Conservation (phyloP, 2,329 filamentous ascomycete genomes). For the Epichloe scottii region DNA sequence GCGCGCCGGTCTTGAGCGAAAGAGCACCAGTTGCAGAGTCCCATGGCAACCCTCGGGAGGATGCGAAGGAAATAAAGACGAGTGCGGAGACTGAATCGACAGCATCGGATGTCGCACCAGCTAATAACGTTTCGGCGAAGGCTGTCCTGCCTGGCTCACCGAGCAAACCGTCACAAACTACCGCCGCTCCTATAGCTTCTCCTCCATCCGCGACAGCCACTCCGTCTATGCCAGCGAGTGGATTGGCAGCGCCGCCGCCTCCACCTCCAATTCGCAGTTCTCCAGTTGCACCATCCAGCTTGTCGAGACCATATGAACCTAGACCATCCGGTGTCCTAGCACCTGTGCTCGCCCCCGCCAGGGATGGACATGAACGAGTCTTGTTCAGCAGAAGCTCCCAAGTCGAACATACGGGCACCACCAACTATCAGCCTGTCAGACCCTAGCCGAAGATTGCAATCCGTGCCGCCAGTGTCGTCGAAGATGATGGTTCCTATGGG, state of each 20-base stretch:
- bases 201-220: slow-evolving; percentile 10
- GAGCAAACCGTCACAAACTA: background rate
- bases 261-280: slow-evolving; percentile 4
- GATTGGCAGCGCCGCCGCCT: slow-evolving; percentile 10
- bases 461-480: background rate
- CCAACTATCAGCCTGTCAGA: slow-evolving; percentile 14
- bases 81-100: background rate
- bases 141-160: background rate
- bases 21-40: background rate
- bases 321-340: slow-evolving; percentile 23
- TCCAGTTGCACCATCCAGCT: slow-evolving; percentile 12
- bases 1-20: background rate
- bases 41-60: too few relatives aligned
- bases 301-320: slow-evolving; percentile 13
- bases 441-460: background rate
- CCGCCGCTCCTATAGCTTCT: slow-evolving; percentile 6
- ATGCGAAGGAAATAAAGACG: background rate
- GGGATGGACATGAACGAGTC: slow-evolving; percentile 15
- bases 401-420: slow-evolving; percentile 31
- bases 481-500: background rate
- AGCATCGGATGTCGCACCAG: background rate
- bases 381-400: slow-evolving; percentile 21
- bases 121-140: background rate
- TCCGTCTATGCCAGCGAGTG: slow-evolving; percentile 7
- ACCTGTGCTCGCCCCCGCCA: slow-evolving; percentile 23